Evolutionary conservation across 805 yeast genomes (phyloP).

Genomic region (Cyberlindnera mississippiensis): DNA sequence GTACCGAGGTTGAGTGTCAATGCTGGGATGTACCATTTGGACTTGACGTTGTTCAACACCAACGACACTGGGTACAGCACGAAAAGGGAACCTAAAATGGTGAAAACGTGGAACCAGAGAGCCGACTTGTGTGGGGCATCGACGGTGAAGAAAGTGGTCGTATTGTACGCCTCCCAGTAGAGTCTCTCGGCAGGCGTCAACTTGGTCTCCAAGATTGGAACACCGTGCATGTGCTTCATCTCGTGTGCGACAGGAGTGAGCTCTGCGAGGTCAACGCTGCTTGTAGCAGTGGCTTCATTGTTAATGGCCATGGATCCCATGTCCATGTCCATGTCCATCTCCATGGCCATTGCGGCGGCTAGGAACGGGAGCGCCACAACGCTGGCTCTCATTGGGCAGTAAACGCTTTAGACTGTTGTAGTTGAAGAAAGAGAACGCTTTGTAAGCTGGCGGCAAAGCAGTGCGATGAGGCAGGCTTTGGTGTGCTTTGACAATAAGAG

Average conservation of each 20-base stretch:
- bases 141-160: slow-evolving; percentile 67
- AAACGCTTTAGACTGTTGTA: too few relatives aligned
- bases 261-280: slow-evolving; percentile 5
- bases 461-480: too few relatives aligned
- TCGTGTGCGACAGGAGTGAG: slow-evolving; percentile 46
- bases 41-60: slow-evolving; percentile 56
- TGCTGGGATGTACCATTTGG: slow-evolving; percentile 54
- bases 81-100: slow-evolving; percentile 42
- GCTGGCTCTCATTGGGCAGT: slow-evolving; percentile 3
- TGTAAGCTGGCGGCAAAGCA: too few relatives aligned
- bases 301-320: slow-evolving; percentile 15
- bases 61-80: slow-evolving; percentile 65
- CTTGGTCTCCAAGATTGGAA: slow-evolving; percentile 64
- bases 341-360: slow-evolving; percentile 9
- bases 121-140: slow-evolving; percentile 46
- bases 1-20: slow-evolving; percentile 48
- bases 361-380: slow-evolving; percentile 3
- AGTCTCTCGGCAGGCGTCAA: slow-evolving; percentile 67
- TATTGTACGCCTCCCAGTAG: slow-evolving; percentile 77
- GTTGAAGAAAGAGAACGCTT: not conserved
- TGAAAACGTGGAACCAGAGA: slow-evolving; percentile 50
- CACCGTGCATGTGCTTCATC: slow-evolving; percentile 53
- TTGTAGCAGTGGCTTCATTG: slow-evolving; percentile 8
- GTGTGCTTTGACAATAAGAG: too few relatives aligned
- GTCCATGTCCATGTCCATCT: slow-evolving; percentile 26